Evolutionary conservation across 148 eudicot species (phyloP).

Genomic region (Arctostaphylos glauca): DNA sequence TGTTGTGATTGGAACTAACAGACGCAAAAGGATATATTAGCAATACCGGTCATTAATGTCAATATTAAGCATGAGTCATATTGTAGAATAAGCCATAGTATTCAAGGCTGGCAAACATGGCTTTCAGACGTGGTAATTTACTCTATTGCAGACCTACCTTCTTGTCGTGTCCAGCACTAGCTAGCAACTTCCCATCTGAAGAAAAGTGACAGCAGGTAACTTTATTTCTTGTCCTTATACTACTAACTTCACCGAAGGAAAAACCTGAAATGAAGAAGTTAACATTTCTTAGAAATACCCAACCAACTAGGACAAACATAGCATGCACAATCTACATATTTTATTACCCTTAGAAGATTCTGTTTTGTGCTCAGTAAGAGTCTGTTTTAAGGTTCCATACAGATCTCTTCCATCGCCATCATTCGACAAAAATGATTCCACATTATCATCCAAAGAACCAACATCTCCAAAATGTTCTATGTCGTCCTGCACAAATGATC

Average conservation of each 20-base stretch:
- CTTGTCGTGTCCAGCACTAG: slow-evolving; percentile 92
- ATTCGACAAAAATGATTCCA: slow-evolving; percentile 82
- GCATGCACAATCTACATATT: neutral
- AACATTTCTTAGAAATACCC: slow-evolving; percentile 1
- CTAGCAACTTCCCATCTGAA: slow-evolving; percentile 85
- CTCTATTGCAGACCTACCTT: slow-evolving; percentile 42
- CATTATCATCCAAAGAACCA: slow-evolving; percentile 89
- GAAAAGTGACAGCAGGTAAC: slow-evolving; percentile 91
- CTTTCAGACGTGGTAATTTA: neutral
- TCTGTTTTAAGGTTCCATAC: slow-evolving; percentile 77
- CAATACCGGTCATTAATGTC: neutral
- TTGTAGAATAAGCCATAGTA: neutral
- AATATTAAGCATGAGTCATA: no score
- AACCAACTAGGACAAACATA: neutral
- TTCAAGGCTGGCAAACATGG: neutral
- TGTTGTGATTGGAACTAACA: no score
- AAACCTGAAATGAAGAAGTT: slow-evolving; percentile 50
- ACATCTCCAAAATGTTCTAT: slow-evolving; percentile 92
- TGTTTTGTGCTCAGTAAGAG: slow-evolving; percentile 71
- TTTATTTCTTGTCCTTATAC: slow-evolving; percentile 67
- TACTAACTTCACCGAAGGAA: slow-evolving; percentile 76
- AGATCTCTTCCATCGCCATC: slow-evolving; percentile 80
- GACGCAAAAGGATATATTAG: neutral
- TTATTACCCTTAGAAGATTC: slow-evolving; percentile 77
- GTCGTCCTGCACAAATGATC: slow-evolving; percentile 64